phyloP scores from a whole-genome alignment of 805 yeast genomes.

The Ogataea kodamae region DNA sequence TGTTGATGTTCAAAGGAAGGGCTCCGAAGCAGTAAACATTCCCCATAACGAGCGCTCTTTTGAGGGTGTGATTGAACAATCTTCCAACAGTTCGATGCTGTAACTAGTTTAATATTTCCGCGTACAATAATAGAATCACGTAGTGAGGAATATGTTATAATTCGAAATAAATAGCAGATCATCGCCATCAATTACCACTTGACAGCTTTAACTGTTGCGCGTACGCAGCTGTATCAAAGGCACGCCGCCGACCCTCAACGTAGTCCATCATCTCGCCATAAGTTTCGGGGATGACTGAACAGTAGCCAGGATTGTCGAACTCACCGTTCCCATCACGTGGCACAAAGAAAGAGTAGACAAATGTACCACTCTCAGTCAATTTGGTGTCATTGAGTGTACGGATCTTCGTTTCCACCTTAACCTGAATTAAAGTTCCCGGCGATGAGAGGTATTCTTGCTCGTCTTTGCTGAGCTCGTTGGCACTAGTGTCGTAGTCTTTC shows the following conservation, averaged over 20 bases:
- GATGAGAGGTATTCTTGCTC: conserved; percentile 59
- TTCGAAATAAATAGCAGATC: no score
- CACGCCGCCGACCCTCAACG: conserved; percentile 87
- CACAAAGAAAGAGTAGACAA: conserved; percentile 85
- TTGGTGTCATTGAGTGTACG: conserved; percentile 51
- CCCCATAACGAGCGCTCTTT: conserved; percentile 22
- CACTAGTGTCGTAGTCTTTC: conserved; percentile 52
- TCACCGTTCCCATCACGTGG: conserved; percentile 50
- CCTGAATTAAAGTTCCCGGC: conserved; percentile 88
- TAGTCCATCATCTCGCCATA: conserved; percentile 91
- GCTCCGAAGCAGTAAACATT: conserved; percentile 38
- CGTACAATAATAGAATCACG: conserved; percentile 5
- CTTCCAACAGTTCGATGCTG: conserved; percentile 15
- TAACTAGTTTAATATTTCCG: conserved; percentile 8
- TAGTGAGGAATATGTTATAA: no score
- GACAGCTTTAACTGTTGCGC: conserved; percentile 42
- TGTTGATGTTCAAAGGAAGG: conserved; percentile 45
- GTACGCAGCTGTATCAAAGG: conserved; percentile 72
- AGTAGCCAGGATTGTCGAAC: conserved; percentile 51
- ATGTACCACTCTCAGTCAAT: conserved; percentile 75
- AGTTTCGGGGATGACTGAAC: conserved; percentile 79
- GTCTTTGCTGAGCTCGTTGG: conserved; percentile 50
- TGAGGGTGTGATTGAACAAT: conserved; percentile 23
- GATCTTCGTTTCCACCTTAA: conserved; percentile 80
- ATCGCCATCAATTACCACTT: conserved; percentile 11